Evolutionary conservation across 805 yeast species (phyloP).

Genomic region (Starmerella bombicola): DNA sequence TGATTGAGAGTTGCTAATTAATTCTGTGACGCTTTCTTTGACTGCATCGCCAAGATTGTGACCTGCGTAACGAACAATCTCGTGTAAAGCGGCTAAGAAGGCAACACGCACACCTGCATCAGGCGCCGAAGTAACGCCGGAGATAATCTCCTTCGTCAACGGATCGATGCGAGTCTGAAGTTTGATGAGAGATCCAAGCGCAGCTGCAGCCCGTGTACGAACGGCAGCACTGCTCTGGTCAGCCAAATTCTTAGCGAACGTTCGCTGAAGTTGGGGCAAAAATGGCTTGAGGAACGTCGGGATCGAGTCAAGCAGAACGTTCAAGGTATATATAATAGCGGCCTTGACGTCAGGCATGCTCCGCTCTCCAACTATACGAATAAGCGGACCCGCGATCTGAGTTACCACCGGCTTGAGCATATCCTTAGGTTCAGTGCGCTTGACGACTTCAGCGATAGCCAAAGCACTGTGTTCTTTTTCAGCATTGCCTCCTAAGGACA

Average conservation of each 20-base stretch:
- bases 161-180: slow-evolving; percentile 93
- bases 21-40: slow-evolving; percentile 50
- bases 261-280: slow-evolving; percentile 93
- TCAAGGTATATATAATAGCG: slow-evolving; percentile 80
- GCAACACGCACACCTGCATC: slow-evolving; percentile 62
- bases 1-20: slow-evolving; percentile 58
- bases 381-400: slow-evolving; percentile 88
- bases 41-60: slow-evolving; percentile 61
- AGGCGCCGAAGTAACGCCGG: slow-evolving; percentile 54
- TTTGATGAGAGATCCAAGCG: slow-evolving; percentile 75
- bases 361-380: slow-evolving; percentile 95
- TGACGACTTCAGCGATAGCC: slow-evolving; percentile 78
- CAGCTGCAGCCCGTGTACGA: slow-evolving; percentile 76
- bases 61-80: slow-evolving; percentile 73
- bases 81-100: slow-evolving; percentile 71
- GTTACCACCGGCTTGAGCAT: slow-evolving; percentile 76
- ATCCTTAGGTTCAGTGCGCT: slow-evolving; percentile 68
- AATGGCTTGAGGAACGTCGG: slow-evolving; percentile 90
- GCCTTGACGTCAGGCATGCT: slow-evolving; percentile 83
- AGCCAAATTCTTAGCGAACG: slow-evolving; percentile 81
- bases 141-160: slow-evolving; percentile 65
- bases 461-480: slow-evolving; percentile 78
- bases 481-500: slow-evolving; percentile 80
- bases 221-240: slow-evolving; percentile 63
- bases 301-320: slow-evolving; percentile 62